Percentiles rank a stretch among this genome's conserved stretches.
Conservation (phyloP, 768 basidiomycete species). For the Termitomyces sp. region DNA sequence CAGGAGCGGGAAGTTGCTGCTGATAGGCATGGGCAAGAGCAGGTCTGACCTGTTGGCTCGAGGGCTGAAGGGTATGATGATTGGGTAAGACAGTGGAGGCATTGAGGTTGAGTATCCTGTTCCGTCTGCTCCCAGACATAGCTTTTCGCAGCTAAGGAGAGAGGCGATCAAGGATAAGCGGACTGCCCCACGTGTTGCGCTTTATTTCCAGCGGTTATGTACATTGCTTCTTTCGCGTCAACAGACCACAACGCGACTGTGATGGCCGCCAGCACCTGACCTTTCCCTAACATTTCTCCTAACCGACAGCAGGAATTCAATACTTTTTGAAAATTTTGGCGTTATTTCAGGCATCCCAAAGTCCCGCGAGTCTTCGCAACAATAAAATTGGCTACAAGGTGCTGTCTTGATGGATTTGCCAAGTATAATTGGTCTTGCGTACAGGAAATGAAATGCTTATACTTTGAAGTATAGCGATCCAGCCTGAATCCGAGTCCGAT, state of each 20-base stretch:
- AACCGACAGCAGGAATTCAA: no score
- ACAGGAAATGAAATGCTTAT: not conserved
- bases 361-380: not conserved
- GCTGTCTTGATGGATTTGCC: not conserved
- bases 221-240: not conserved
- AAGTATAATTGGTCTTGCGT: not conserved
- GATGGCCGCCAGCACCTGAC: not conserved
- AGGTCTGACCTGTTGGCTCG: not conserved
- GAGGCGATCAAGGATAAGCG: not conserved
- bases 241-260: not conserved
- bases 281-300: no score
- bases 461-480: conserved; percentile 3
- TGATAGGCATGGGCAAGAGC: not conserved
- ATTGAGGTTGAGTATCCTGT: not conserved
- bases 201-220: not conserved
- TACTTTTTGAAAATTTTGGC: no score
- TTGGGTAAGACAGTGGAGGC: not conserved
- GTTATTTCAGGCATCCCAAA: not conserved
- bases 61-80: not conserved
- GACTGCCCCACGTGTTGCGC: not conserved
- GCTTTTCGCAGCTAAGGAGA: not conserved
- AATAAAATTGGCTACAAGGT: not conserved
- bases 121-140: conserved; percentile 1
- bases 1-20: not conserved
- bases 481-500: not conserved